Evolutionary conservation across 2,329 filamentous ascomycete genomes (phyloP), one percentile per base, ranked within the genome.

Genomic region (Myriosclerotinia curreyana): DNA sequence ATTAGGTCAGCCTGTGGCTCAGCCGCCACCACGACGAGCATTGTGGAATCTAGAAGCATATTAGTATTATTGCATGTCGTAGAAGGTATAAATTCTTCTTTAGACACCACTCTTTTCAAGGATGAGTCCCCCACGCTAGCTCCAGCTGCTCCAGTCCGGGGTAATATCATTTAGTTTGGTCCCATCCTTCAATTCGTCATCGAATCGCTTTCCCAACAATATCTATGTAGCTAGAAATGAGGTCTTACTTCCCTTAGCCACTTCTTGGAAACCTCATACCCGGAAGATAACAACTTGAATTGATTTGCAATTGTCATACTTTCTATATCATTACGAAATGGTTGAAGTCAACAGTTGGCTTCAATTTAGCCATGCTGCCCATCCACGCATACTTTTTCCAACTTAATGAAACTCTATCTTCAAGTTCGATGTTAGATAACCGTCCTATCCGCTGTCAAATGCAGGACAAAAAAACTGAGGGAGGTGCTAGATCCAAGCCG

Each of bases 1-100:
- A 36, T 58, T 22, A 58, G 42, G 6, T 48, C 55, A 48, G 55
- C 55, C n/a, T 58, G 55, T 58, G 42, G 42, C 28, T 48, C n/a
- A 58, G 55, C 55, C n/a, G 17, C 42, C 8, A 58, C 42, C 8
- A 58, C 42, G 28, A 56, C 12, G 25, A 46, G 40, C 25, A 25
- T 36, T 22, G 9, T 25, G 28, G 42, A 46, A 22, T 48, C 20
- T 20, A 58, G 42, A 36, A 22, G 14, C 55, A 22, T 58, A n/a
- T 36, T 17, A 20, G 42, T 36, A 28, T 8, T 36, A 28, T 8
- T 36, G 20, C 14, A 7, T 48, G 5, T 28, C 5, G 2, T 46
- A 11, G 38, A 44, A 20, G 15, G 5, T 22, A n/a, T 7, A 28
- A 31, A 17, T 50, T 9, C 22, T 31, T 42, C 22, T 40, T 2